Percentiles rank a stretch among this genome's conserved stretches.
Evolutionary conservation across 306 rosid genomes (phyloP).

Genomic region (Sophora flavescens): DNA sequence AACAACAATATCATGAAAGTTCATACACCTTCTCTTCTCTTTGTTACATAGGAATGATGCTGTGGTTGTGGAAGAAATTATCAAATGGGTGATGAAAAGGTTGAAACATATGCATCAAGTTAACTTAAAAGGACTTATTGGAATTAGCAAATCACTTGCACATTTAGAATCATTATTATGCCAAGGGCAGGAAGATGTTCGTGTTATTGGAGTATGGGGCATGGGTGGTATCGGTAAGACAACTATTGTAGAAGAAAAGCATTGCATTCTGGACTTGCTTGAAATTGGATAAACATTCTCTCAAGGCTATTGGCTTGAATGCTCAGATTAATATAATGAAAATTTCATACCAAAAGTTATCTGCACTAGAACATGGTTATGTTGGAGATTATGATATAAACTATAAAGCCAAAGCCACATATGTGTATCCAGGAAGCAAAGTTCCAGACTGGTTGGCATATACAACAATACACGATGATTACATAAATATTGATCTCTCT

Average conservation of each 20-base stretch:
- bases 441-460: conserved; percentile 31
- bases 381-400: neutral
- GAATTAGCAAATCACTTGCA: conserved; percentile 20
- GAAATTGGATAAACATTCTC: neutral
- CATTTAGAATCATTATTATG: conserved; percentile 29
- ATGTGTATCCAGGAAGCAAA: conserved; percentile 5
- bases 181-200: neutral
- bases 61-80: no score
- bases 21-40: no score
- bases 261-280: neutral
- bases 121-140: neutral
- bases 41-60: no score
- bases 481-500: conserved; percentile 30
- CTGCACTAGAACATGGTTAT: no score
- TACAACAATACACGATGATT: neutral
- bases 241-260: conserved; percentile 9
- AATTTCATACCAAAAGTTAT: neutral
- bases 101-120: neutral
- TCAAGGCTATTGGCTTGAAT: neutral
- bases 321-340: neutral
- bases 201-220: conserved; percentile 40
- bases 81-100: no score
- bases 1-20: no score
- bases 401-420: neutral
- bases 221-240: conserved; percentile 43